Base-by-base conservation (phyloP, 805 yeast genomes). In the Kazachstania africana region DNA sequence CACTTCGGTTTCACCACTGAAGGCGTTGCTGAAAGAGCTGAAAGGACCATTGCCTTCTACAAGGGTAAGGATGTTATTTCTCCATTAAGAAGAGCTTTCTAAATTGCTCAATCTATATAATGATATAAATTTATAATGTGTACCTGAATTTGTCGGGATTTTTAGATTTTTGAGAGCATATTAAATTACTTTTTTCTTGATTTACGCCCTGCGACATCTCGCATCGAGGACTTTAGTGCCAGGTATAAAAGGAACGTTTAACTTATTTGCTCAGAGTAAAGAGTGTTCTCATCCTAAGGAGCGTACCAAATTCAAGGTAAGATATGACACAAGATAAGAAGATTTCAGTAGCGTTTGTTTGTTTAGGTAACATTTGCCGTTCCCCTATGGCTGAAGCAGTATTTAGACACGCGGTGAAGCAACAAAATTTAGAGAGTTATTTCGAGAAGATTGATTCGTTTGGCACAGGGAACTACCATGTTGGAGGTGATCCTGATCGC, bases 321-420 rank as follows among this genome's bases (percentile, higher is more conserved):
- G n/a, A 10, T 19, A 44, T 39, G 43, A 42, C 45, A 13, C 25
- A 32, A 27, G 41, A 39, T 31, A 27, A 24, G 12, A 28, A 45
- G 25, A 50, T 71, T 4, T 66, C 79, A 1, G 93, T 87, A 8
- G 95, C 93, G 1, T 85, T 87, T 52, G 88, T 85, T 1, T 87
- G 96, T 48, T 63, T 84, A 16, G 96, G 96, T 3, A 87, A 87
- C 55, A 75, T 81, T 15, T 85, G 96, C 50, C 87, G 96, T 29
- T 84, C 95, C 2, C 97, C 97, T 10, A 88, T 87, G 97, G 96
- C 97, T 0, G 96, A 88, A 50, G 95, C 95, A 0, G 82, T 85
- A 1, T 84, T 87, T 58, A 65, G 63, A 29, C 73, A 81, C 36
- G 60, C 62, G 12, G 93, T 82, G 8, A 53, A 70, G 26, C 51